Conservation (phyloP, 495 filamentous ascomycete species). For the Letharia columbiana region DNA sequence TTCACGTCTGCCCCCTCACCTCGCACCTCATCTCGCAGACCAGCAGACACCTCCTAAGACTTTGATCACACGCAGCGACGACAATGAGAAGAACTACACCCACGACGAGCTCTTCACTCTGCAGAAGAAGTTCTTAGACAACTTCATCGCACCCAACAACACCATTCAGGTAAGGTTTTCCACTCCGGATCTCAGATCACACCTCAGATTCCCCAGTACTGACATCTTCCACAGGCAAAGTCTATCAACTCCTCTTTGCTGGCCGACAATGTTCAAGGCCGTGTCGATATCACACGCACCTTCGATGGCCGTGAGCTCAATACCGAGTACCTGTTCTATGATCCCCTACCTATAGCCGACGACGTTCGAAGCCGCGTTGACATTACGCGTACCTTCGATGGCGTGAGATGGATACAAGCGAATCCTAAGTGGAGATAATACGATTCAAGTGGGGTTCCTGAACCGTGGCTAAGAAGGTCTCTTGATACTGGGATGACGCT, state of each 20-base stretch:
- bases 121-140: slow-evolving; percentile 34
- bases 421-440: too few species aligned
- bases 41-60: neutral
- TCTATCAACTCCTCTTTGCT: slow-evolving; percentile 37
- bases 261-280: slow-evolving; percentile 40
- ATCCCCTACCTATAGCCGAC: too few species aligned
- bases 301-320: slow-evolving; percentile 35
- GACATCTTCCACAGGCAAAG: slow-evolving; percentile 27
- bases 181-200: neutral
- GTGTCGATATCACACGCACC: slow-evolving; percentile 42
- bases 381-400: too few species aligned
- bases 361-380: too few species aligned
- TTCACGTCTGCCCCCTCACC: neutral
- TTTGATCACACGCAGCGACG: neutral
- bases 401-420: too few species aligned
- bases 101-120: slow-evolving; percentile 37
- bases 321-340: slow-evolving; percentile 34
- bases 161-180: slow-evolving; percentile 12
- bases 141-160: slow-evolving; percentile 40
- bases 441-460: too few species aligned
- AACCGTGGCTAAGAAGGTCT: too few species aligned
- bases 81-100: slow-evolving; percentile 20
- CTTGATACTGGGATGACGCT: too few species aligned
- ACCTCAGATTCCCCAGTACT: neutral
- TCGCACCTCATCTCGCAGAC: neutral